These are phyloP conservation scores for Ustilago trichophora DNA, from an alignment of 1,284 basidiomycete genomes.

Conservation along the genomic window DNA sequence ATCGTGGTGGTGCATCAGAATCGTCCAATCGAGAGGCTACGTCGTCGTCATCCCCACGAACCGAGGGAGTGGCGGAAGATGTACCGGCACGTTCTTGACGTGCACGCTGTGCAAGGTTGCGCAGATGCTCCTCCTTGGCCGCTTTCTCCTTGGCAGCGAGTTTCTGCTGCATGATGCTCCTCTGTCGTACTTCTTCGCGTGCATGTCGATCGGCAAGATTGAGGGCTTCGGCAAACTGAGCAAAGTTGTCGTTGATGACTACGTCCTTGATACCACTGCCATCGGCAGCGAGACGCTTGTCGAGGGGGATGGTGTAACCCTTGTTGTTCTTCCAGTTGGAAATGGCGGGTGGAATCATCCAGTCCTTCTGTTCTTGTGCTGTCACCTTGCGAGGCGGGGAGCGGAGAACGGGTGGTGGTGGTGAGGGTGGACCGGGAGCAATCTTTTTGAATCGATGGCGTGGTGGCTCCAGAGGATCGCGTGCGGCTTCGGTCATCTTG, in stretches of 20 bases:
- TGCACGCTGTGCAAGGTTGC: slow-evolving; percentile 90
- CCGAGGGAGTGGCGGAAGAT: slow-evolving; percentile 48
- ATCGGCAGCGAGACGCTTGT: slow-evolving; percentile 97
- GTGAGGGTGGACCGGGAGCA: slow-evolving; percentile 90
- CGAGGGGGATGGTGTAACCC: slow-evolving; percentile 97
- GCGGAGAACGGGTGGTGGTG: slow-evolving; percentile 94
- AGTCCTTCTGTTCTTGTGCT: slow-evolving; percentile 96
- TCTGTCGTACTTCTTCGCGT: slow-evolving; percentile 94
- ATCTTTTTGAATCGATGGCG: slow-evolving; percentile 99
- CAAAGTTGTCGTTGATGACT: slow-evolving; percentile 99
- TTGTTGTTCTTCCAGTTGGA: slow-evolving; percentile 99
- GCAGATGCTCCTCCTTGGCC: slow-evolving; percentile 93
- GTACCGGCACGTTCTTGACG: slow-evolving; percentile 90
- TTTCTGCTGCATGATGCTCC: slow-evolving; percentile 96
- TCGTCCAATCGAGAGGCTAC: slow-evolving; percentile 15
- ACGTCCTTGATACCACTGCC: slow-evolving; percentile 97
- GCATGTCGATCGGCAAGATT: slow-evolving; percentile 98
- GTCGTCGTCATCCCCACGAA: slow-evolving; percentile 29
- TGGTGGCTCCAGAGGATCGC: slow-evolving; percentile 96
- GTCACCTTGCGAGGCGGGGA: slow-evolving; percentile 96
- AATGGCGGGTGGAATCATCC: slow-evolving; percentile 99
- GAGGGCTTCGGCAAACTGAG: slow-evolving; percentile 95
- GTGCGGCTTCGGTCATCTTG: slow-evolving; percentile 82
- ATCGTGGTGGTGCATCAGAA: slow-evolving; percentile 11
- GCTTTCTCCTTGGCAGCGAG: slow-evolving; percentile 98